These are phyloP conservation scores for Cryptococcus hybrid DNA, from an alignment of 1,284 basidiomycete species.

Conservation along the genomic window DNA sequence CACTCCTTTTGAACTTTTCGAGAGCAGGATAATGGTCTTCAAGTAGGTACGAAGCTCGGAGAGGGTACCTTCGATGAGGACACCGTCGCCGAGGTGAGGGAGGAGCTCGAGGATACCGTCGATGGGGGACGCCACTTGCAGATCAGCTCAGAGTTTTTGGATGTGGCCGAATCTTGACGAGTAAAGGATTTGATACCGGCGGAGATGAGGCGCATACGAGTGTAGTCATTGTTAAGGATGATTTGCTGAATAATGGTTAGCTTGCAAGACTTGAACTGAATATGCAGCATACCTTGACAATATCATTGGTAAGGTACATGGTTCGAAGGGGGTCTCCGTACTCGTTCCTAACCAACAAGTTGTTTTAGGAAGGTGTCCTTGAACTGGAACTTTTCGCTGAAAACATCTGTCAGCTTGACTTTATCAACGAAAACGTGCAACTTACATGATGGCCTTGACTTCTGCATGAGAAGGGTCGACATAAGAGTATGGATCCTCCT, in stretches of 20 bases:
- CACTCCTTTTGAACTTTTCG: conserved; percentile 56
- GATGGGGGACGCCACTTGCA: conserved; percentile 68
- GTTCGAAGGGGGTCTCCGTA: conserved; percentile 72
- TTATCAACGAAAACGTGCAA: conserved; percentile 1
- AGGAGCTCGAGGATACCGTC: conserved; percentile 83
- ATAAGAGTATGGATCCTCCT: conserved; percentile 88
- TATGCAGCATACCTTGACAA: conserved; percentile 59
- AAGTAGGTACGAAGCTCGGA: conserved; percentile 57
- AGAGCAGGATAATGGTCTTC: conserved; percentile 63
- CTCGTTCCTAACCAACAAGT: conserved; percentile 88
- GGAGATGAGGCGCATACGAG: conserved; percentile 79
- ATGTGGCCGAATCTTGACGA: conserved; percentile 55
- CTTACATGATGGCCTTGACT: conserved; percentile 54
- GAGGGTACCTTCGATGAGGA: conserved; percentile 64
- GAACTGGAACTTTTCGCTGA: conserved; percentile 71
- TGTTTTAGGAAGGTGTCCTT: conserved; percentile 57
- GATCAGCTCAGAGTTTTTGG: conserved; percentile 47
- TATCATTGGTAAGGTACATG: conserved; percentile 84
- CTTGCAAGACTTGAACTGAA: neutral
- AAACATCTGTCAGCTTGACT: neutral
- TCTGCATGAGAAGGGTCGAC: conserved; percentile 68
- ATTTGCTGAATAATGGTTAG: conserved; percentile 53
- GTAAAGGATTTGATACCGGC: conserved; percentile 79
- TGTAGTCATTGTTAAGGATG: conserved; percentile 78
- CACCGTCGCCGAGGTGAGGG: conserved; percentile 66